Evolutionary conservation across 495 filamentous ascomycete species (phyloP).

Genomic region (Trichoderma orchidacearum): DNA sequence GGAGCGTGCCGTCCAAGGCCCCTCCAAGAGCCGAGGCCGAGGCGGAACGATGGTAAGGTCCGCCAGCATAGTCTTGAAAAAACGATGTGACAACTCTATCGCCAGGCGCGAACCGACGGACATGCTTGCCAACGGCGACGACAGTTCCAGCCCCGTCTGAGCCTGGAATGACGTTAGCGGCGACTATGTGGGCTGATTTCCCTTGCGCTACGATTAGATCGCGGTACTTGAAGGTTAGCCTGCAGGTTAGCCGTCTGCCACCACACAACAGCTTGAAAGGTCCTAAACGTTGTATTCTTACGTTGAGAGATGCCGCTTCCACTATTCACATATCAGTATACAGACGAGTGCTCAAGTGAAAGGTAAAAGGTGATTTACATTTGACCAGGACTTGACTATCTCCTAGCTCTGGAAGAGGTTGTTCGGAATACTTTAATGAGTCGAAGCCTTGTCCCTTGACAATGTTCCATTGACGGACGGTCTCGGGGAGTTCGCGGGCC

Average conservation of each 20-base stretch:
- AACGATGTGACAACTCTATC: conserved; percentile 13
- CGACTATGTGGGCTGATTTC: conserved; percentile 19
- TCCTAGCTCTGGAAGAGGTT: conserved; percentile 10
- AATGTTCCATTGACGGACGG: conserved; percentile 12
- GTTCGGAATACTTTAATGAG: conserved; percentile 7
- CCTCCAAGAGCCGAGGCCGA: conserved; percentile 9
- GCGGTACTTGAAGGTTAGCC: conserved; percentile 33
- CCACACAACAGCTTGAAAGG: too few species aligned
- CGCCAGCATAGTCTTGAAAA: conserved; percentile 7
- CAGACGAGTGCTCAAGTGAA: too few species aligned
- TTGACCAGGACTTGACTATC: conserved; percentile 15
- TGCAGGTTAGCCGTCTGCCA: not conserved
- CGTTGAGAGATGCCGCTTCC: not conserved
- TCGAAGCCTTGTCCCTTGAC: conserved; percentile 4
- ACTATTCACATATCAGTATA: too few species aligned
- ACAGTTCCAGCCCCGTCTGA: conserved; percentile 57
- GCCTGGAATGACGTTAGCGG: conserved; percentile 38
- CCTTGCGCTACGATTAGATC: conserved; percentile 44
- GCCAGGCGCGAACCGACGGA: conserved; percentile 44
- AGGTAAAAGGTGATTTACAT: too few species aligned
- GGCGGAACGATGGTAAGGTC: not conserved
- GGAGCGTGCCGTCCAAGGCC: conserved; percentile 10
- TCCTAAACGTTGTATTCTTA: not conserved
- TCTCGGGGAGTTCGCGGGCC: conserved; percentile 5
- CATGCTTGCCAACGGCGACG: conserved; percentile 41